Conservation (phyloP, 441 rosid genomes). For the Mallotus japonicus region DNA sequence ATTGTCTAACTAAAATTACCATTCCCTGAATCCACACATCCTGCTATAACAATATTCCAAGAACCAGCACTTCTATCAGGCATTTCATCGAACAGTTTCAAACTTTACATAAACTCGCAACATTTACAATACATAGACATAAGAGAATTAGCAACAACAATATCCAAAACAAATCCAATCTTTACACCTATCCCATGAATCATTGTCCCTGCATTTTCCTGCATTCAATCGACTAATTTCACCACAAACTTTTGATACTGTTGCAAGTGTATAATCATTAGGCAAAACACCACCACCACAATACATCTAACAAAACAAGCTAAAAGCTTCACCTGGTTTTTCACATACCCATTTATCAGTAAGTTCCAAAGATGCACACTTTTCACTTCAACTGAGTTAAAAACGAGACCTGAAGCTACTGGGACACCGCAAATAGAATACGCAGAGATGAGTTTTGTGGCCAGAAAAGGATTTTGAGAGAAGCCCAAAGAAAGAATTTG, state of each 20-base stretch:
- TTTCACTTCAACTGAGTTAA: slow-evolving; percentile 33
- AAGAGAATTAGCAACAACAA: too few species aligned
- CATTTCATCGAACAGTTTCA: too few species aligned
- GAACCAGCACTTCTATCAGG: too few species aligned
- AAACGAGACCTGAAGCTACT: slow-evolving; percentile 38
- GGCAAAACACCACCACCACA: slow-evolving; percentile 35
- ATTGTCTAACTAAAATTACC: too few species aligned
- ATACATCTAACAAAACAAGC: slow-evolving; percentile 40
- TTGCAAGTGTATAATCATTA: slow-evolving; percentile 51
- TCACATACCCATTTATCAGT: slow-evolving; percentile 52
- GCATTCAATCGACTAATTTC: too few species aligned
- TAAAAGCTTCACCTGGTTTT: slow-evolving; percentile 43
- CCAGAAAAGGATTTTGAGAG: slow-evolving; percentile 40
- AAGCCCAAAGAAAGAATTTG: slow-evolving; percentile 37
- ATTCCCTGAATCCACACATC: too few species aligned
- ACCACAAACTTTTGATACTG: slow-evolving; percentile 27
- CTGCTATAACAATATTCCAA: too few species aligned
- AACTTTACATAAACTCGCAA: too few species aligned
- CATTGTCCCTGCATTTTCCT: too few species aligned
- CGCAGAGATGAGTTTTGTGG: slow-evolving; percentile 55
- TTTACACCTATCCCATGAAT: too few species aligned
- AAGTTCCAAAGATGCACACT: slow-evolving; percentile 53
- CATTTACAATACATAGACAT: too few species aligned
- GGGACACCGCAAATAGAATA: slow-evolving; percentile 38
- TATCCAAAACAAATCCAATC: too few species aligned